phyloP scores from a whole-genome alignment of 1,284 basidiomycete species.

The Tausonia pullulans region DNA sequence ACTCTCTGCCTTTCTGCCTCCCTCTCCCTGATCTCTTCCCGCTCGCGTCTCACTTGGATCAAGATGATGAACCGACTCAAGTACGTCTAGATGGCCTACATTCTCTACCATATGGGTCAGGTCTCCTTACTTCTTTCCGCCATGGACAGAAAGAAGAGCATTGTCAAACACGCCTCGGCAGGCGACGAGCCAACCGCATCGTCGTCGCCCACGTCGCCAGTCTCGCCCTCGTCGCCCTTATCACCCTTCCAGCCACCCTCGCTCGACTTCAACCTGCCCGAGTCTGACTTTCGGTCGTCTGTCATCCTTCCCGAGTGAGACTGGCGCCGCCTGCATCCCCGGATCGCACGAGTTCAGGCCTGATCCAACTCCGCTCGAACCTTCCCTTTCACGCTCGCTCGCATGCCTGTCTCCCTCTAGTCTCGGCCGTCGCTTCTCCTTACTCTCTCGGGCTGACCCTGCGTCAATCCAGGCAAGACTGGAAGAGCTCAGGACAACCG shows the following conservation, averaged over 20 bases:
- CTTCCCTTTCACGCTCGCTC: not conserved
- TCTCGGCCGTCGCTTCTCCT: conserved; percentile 9
- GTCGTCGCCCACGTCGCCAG: not conserved
- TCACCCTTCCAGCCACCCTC: not conserved
- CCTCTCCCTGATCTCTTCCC: conserved; percentile 5
- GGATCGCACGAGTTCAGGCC: no score
- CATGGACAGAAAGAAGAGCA: no score
- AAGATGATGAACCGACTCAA: conserved; percentile 4
- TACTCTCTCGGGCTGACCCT: conserved; percentile 7
- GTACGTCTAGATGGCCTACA: not conserved
- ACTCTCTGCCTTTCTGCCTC: not conserved
- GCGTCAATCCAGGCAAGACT: conserved; percentile 5
- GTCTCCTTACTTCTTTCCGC: no score
- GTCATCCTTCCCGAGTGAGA: conserved; percentile 15
- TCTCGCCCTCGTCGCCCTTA: no score
- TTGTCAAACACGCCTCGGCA: not conserved
- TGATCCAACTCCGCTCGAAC: not conserved
- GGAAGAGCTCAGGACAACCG: not conserved
- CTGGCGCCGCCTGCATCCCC: not conserved
- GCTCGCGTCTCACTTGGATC: not conserved
- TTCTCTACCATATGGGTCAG: no score
- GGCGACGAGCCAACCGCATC: not conserved
- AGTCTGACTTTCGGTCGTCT: not conserved
- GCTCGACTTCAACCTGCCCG: conserved; percentile 1
- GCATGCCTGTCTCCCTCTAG: not conserved